A percentile compares a stretch with the other conserved stretches of the same genome.
Conservation (phyloP, 306 rosid genomes). For the Trichosanthes truncata region DNA sequence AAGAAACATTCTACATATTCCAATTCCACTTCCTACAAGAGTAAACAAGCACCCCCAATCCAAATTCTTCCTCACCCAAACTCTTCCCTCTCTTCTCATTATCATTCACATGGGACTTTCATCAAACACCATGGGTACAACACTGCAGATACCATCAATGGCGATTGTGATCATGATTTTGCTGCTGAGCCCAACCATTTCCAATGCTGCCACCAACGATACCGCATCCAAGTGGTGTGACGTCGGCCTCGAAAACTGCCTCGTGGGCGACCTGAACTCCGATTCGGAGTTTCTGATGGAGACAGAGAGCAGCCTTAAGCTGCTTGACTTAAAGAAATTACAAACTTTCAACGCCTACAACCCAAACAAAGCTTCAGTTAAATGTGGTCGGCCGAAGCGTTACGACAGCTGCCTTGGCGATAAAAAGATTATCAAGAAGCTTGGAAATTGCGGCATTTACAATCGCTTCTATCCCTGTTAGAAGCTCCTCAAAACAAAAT, state of each 20-base stretch:
- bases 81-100: background rate
- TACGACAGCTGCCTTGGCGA: background rate
- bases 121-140: background rate
- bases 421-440: background rate
- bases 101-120: background rate
- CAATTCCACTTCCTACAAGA: no score
- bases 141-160: background rate
- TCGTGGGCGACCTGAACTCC: background rate
- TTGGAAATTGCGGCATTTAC: background rate
- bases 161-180: background rate
- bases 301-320: background rate
- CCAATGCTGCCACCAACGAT: background rate
- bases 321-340: background rate
- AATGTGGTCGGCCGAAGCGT: background rate
- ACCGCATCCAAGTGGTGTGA: background rate
- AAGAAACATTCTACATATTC: no score
- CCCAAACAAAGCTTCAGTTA: background rate
- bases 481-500: background rate
- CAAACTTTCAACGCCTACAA: background rate
- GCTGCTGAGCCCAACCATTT: background rate
- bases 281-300: background rate
- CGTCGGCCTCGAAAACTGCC: background rate
- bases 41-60: background rate
- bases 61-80: background rate
- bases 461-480: background rate